Conservation (phyloP, 371 early-diverging fungal species). For the Mortierella sp. region DNA sequence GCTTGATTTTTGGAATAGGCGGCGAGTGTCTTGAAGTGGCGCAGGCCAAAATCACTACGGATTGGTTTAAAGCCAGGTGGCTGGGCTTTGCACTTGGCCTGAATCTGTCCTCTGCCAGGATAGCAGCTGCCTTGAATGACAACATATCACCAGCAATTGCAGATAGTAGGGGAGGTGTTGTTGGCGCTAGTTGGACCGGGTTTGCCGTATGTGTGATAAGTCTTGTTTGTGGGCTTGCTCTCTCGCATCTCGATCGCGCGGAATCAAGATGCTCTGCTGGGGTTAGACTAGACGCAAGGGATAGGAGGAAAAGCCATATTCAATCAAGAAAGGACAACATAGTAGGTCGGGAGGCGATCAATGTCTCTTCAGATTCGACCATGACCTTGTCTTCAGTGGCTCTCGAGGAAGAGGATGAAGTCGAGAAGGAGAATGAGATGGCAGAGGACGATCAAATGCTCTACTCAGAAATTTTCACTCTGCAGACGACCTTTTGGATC, state of each 20-base stretch:
- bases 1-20: conserved; percentile 79
- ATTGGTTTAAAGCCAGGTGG: conserved; percentile 64
- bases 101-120: conserved; percentile 68
- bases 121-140: conserved; percentile 76
- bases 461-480: conserved; percentile 34
- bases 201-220: conserved; percentile 57
- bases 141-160: conserved; percentile 68
- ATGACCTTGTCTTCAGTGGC: conserved; percentile 44
- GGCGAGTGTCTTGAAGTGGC: conserved; percentile 80
- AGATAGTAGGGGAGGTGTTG: conserved; percentile 22
- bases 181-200: conserved; percentile 64
- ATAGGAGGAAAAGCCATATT: conserved; percentile 14
- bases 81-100: conserved; percentile 75
- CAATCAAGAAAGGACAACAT: conserved; percentile 37
- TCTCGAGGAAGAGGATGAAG: conserved; percentile 45
- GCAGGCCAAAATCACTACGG: conserved; percentile 69
- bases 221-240: conserved; percentile 35
- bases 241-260: conserved; percentile 48
- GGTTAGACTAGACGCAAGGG: conserved; percentile 33
- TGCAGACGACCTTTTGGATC: conserved; percentile 58
- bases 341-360: conserved; percentile 32
- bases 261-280: conserved; percentile 49
- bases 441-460: conserved; percentile 56
- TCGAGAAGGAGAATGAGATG: conserved; percentile 52
- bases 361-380: conserved; percentile 37